phyloP scores from a whole-genome alignment of 2,329 filamentous ascomycete species.

The Aspergillus piperis region DNA sequence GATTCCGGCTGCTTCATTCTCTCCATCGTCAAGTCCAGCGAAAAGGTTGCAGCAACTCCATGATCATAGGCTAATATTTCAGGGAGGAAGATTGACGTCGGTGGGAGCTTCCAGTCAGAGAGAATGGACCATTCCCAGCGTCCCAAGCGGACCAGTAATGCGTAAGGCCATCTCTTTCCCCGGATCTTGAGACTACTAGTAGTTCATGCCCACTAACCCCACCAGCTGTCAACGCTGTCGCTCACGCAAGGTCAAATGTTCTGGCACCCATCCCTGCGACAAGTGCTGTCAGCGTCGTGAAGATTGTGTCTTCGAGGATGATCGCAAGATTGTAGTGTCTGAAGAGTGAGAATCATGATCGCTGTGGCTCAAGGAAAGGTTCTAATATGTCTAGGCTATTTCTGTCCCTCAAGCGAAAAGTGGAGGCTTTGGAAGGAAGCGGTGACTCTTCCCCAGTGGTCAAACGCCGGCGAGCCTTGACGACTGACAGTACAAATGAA shows the following conservation, averaged over 20 bases:
- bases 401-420: constrained; percentile 20
- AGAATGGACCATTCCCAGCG: constrained; percentile 19
- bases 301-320: constrained; percentile 41
- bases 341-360: constrained; percentile 34
- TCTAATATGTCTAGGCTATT: constrained; percentile 14
- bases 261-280: constrained; percentile 39
- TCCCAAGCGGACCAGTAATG: constrained; percentile 23
- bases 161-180: constrained; percentile 12
- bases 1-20: not conserved
- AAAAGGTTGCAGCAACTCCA: not conserved
- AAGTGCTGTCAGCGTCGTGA: constrained; percentile 40
- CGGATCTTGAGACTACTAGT: not conserved
- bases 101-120: not conserved
- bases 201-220: not conserved
- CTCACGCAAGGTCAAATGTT: constrained; percentile 43
- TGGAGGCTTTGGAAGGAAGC: constrained; percentile 17
- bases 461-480: constrained; percentile 10
- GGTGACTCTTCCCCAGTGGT: constrained; percentile 18
- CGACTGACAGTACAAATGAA: constrained; percentile 1
- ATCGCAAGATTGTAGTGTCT: constrained; percentile 49
- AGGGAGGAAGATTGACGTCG: too few relatives aligned
- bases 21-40: not conserved
- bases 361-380: too few relatives aligned
- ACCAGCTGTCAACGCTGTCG: constrained; percentile 42
- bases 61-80: too few relatives aligned